Evolutionary conservation across 257 asterid species (phyloP).

Genomic region (Solanum appendiculatum): DNA sequence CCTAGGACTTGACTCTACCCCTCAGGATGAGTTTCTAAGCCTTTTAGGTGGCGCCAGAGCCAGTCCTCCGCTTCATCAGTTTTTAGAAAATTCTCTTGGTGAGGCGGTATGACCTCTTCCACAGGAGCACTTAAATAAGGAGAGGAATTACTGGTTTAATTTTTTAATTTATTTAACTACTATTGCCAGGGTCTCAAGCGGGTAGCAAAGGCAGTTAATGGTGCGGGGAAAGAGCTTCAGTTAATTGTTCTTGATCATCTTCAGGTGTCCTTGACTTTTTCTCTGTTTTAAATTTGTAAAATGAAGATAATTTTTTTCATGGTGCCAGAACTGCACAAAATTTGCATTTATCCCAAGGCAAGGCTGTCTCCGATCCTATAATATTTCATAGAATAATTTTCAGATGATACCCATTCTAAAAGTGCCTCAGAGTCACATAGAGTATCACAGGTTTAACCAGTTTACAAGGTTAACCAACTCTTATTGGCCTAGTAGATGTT

Average conservation of each 20-base stretch:
- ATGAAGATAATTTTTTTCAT: neutral
- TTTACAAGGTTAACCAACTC: neutral
- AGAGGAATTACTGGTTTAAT: neutral
- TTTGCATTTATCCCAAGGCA: neutral
- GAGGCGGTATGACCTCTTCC: slow-evolving; percentile 56
- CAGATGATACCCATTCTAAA: neutral
- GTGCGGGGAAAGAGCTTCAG: slow-evolving; percentile 94
- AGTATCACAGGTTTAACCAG: neutral
- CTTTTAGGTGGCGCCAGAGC: slow-evolving; percentile 94
- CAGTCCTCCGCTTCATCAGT: slow-evolving; percentile 94
- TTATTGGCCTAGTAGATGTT: neutral
- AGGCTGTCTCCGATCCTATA: neutral
- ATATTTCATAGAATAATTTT: neutral
- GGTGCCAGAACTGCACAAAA: neutral
- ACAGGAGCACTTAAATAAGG: neutral
- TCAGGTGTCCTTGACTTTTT: slow-evolving; percentile 39
- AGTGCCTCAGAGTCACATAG: neutral
- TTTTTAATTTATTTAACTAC: slow-evolving; percentile 8
- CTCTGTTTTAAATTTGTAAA: neutral
- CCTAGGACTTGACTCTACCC: slow-evolving; percentile 79
- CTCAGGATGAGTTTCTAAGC: slow-evolving; percentile 89
- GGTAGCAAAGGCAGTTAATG: slow-evolving; percentile 64
- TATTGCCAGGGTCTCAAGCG: slow-evolving; percentile 72
- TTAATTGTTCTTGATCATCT: slow-evolving; percentile 69
- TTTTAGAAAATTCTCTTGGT: slow-evolving; percentile 89